These are phyloP conservation scores for Rhynchosporium graminicola DNA, from an alignment of 2,329 filamentous ascomycete species.

Conservation along the genomic window DNA sequence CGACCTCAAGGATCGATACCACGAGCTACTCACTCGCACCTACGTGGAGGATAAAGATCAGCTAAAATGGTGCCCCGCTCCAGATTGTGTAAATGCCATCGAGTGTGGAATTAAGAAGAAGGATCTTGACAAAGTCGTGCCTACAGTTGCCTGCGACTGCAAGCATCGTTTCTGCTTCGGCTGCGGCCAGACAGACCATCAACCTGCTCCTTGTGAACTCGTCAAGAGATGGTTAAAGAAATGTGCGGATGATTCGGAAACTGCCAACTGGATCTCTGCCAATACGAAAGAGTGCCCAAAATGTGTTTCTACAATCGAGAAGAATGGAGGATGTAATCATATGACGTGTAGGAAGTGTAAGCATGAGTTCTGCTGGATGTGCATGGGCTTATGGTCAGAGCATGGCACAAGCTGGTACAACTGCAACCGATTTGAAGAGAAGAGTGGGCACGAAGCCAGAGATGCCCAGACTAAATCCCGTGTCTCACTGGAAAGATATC, in stretches of 20 bases:
- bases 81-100: constrained; percentile 92
- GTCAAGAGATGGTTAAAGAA: constrained; percentile 98
- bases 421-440: constrained; percentile 96
- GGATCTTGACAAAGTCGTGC: constrained; percentile 81
- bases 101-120: constrained; percentile 88
- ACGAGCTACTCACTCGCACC: constrained; percentile 83
- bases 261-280: constrained; percentile 98
- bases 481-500: constrained; percentile 89
- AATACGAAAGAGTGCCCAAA: constrained; percentile 98
- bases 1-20: constrained; percentile 66
- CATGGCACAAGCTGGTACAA: constrained; percentile 99
- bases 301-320: constrained; percentile 96
- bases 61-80: constrained; percentile 96
- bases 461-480: constrained; percentile 90
- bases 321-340: constrained; percentile 97
- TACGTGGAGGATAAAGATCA: constrained; percentile 97
- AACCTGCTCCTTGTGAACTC: constrained; percentile 85
- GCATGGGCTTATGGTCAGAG: constrained; percentile 98
- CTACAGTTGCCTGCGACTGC: constrained; percentile 84
- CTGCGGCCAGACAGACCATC: constrained; percentile 85
- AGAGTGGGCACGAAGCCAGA: constrained; percentile 85
- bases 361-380: constrained; percentile 99
- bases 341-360: constrained; percentile 97
- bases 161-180: constrained; percentile 93
- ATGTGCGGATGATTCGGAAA: constrained; percentile 97